These are phyloP conservation scores for Eutypella sp. DNA, from an alignment of 2,329 filamentous ascomycete species.

Conservation along the genomic window DNA sequence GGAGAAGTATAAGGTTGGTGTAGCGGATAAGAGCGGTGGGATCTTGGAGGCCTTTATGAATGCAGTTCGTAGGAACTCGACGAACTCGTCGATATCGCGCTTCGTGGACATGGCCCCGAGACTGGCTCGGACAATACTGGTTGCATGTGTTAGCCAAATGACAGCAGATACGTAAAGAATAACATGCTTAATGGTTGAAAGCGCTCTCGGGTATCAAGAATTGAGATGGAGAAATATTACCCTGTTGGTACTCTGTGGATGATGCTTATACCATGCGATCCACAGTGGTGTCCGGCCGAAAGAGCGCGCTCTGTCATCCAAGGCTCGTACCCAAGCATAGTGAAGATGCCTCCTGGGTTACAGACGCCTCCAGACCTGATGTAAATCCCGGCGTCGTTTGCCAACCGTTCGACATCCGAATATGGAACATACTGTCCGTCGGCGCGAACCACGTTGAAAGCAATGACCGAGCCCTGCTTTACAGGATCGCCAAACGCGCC, in stretches of 20 bases:
- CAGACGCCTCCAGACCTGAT: conserved; percentile 55
- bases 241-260: conserved; percentile 51
- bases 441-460: conserved; percentile 55
- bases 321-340: conserved; percentile 45
- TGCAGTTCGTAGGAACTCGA: conserved; percentile 39
- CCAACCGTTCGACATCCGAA: conserved; percentile 52
- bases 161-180: too few species aligned
- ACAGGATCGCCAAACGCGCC: conserved; percentile 44
- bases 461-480: conserved; percentile 56
- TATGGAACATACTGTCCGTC: conserved; percentile 52
- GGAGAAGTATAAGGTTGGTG: conserved; percentile 6
- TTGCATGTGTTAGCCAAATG: too few species aligned
- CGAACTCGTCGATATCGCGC: conserved; percentile 46
- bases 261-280: conserved; percentile 46
- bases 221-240: too few species aligned
- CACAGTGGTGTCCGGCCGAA: conserved; percentile 54
- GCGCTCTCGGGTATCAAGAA: too few species aligned
- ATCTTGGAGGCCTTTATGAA: conserved; percentile 26
- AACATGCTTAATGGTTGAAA: too few species aligned
- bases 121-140: conserved; percentile 54
- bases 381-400: conserved; percentile 51
- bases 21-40: conserved; percentile 9
- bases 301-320: conserved; percentile 51
- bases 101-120: conserved; percentile 58
- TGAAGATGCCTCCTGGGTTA: conserved; percentile 42